Evolutionary conservation across 2,329 filamentous ascomycete genomes (phyloP).

Genomic region (Cytospora leucostoma): DNA sequence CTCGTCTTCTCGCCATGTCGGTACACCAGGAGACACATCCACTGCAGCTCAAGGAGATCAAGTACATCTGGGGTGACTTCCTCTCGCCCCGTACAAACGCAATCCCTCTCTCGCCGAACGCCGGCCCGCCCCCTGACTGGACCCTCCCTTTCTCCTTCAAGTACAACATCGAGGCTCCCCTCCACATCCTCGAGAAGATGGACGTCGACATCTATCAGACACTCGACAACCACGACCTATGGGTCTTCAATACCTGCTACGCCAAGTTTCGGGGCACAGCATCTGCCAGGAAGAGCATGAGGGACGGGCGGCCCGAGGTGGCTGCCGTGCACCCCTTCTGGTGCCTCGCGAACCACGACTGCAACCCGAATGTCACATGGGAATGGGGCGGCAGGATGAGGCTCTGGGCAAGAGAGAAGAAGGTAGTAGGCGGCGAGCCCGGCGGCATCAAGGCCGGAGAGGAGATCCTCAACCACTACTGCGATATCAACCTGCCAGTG

Average conservation of each 20-base stretch:
- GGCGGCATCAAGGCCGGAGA: constrained; percentile 74
- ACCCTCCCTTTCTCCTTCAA: constrained; percentile 78
- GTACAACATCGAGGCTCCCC: constrained; percentile 71
- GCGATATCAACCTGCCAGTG: constrained; percentile 78
- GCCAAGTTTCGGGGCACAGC: constrained; percentile 93
- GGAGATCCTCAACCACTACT: constrained; percentile 89
- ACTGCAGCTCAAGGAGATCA: constrained; percentile 63
- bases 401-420: constrained; percentile 62
- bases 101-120: constrained; percentile 54
- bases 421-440: constrained; percentile 51
- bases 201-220: constrained; percentile 72
- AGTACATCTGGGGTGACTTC: constrained; percentile 72
- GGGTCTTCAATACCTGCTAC: constrained; percentile 89
- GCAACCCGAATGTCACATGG: constrained; percentile 93
- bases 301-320: constrained; percentile 83
- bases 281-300: constrained; percentile 75
- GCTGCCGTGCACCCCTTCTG: constrained; percentile 93
- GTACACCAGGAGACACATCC: constrained; percentile 62
- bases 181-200: constrained; percentile 83
- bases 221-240: constrained; percentile 65
- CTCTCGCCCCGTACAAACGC: constrained; percentile 54
- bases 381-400: constrained; percentile 83
- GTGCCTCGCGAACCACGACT: constrained; percentile 96
- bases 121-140: constrained; percentile 60
- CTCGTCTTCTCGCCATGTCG: constrained; percentile 64